Conservation (phyloP, 179 eudicot genomes). For the Beta corolliflora region DNA sequence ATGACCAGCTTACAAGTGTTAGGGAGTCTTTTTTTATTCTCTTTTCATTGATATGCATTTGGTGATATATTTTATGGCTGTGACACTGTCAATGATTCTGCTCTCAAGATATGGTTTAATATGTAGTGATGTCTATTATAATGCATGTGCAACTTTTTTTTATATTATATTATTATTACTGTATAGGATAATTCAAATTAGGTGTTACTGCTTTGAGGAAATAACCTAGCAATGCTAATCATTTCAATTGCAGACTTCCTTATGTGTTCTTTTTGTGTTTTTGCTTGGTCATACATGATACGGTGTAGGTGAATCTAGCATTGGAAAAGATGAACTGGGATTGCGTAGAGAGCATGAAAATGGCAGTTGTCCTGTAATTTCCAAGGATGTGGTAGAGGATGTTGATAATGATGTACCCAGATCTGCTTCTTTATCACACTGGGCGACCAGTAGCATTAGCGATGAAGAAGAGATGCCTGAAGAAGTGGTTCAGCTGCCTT, state of each 20-base stretch:
- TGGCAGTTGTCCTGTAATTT: conserved; percentile 26
- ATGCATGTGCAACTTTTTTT: too few species aligned
- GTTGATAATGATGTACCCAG: conserved; percentile 36
- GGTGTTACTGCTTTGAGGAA: neutral
- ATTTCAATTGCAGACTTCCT: neutral
- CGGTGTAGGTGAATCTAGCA: conserved; percentile 44
- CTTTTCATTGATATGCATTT: too few species aligned
- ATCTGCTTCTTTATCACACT: conserved; percentile 42
- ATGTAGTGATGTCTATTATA: too few species aligned
- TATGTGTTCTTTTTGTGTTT: neutral
- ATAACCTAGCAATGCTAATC: neutral
- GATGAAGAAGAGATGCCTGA: conserved; percentile 28
- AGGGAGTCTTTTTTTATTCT: too few species aligned
- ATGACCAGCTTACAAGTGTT: neutral
- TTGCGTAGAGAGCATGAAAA: conserved; percentile 18
- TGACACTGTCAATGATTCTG: too few species aligned
- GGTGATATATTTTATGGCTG: too few species aligned
- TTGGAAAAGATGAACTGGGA: conserved; percentile 15
- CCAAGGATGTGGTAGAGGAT: conserved; percentile 31
- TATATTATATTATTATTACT: too few species aligned
- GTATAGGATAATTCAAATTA: too few species aligned
- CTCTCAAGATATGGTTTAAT: too few species aligned
- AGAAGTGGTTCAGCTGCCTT: too few species aligned
- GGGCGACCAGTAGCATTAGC: conserved; percentile 46
- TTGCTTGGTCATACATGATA: conserved; percentile 21